phyloP scores from a whole-genome alignment of 345 rosid genomes.

The Trapa bicornis region DNA sequence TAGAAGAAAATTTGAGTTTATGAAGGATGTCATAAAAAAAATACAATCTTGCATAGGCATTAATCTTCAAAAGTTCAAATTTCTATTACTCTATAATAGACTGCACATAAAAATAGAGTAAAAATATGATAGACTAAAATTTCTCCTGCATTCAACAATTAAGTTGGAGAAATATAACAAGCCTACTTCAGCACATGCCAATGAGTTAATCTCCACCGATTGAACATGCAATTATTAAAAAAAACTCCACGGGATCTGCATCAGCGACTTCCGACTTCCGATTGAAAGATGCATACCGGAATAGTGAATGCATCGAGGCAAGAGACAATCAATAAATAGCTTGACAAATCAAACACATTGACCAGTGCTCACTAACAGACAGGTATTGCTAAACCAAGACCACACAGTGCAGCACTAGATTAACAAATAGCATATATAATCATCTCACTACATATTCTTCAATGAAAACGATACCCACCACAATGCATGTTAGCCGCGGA shows the following conservation, averaged over 20 bases:
- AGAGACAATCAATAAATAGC: not conserved
- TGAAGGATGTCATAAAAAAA: too few relatives aligned
- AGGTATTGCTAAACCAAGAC: not conserved
- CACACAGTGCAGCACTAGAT: not conserved
- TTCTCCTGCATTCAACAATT: not conserved
- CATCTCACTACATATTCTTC: not conserved
- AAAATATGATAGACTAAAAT: not conserved
- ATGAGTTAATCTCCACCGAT: not conserved
- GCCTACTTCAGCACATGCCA: not conserved
- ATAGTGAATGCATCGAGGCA: not conserved
- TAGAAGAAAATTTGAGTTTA: too few relatives aligned
- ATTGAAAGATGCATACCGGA: not conserved
- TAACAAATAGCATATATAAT: not conserved
- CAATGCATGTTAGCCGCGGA: not conserved
- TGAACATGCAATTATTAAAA: not conserved
- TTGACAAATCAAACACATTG: not conserved
- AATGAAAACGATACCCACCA: not conserved
- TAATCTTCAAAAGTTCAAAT: too few relatives aligned
- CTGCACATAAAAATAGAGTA: not conserved
- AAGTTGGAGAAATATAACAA: not conserved
- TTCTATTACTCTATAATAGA: too few relatives aligned
- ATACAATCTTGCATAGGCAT: not conserved
- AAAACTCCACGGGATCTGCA: not conserved
- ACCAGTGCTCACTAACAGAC: not conserved
- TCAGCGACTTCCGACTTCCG: not conserved